phyloP scores from a whole-genome alignment of 2,329 filamentous ascomycete genomes.

The Claviceps paspali region DNA sequence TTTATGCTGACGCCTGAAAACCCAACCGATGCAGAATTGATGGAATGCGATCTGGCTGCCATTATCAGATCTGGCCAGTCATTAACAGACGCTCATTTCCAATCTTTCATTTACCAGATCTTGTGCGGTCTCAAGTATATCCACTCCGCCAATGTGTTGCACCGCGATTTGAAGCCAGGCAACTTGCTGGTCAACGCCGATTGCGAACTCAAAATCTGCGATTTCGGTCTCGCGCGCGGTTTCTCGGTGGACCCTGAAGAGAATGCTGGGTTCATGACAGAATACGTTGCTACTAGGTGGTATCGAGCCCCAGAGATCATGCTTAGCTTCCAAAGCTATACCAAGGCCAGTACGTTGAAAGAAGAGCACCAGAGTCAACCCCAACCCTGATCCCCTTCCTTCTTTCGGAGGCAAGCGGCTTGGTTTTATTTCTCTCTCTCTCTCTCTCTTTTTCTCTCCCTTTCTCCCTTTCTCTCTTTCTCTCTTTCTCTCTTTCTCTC shows the following conservation, averaged over 20 bases:
- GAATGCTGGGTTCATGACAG: slow-evolving; percentile 98
- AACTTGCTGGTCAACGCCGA: slow-evolving; percentile 97
- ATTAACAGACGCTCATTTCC: slow-evolving; percentile 95
- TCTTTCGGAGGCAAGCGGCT: too few relatives aligned
- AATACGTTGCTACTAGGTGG: slow-evolving; percentile 97
- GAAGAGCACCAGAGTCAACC: too few relatives aligned
- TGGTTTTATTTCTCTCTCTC: too few relatives aligned
- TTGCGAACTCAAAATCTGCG: slow-evolving; percentile 98
- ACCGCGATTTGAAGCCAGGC: slow-evolving; percentile 92
- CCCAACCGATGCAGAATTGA: slow-evolving; percentile 60
- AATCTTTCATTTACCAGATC: slow-evolving; percentile 99
- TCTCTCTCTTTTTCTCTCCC: too few relatives aligned
- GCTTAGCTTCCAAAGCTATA: slow-evolving; percentile 99
- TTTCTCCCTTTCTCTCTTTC: too few relatives aligned
- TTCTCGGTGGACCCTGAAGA: slow-evolving; percentile 96
- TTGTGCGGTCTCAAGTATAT: slow-evolving; percentile 98
- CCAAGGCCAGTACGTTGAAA: slow-evolving; percentile 82
- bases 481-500: too few relatives aligned
- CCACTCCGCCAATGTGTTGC: slow-evolving; percentile 93
- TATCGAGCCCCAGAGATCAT: slow-evolving; percentile 93
- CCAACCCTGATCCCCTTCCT: too few relatives aligned
- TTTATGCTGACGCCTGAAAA: not conserved
- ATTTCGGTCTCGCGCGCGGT: slow-evolving; percentile 90
- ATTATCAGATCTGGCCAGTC: slow-evolving; percentile 97
- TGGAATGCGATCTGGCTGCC: slow-evolving; percentile 96